Conservation (phyloP, 257 asterid species). For the Nicotiana tomentosiformis region DNA sequence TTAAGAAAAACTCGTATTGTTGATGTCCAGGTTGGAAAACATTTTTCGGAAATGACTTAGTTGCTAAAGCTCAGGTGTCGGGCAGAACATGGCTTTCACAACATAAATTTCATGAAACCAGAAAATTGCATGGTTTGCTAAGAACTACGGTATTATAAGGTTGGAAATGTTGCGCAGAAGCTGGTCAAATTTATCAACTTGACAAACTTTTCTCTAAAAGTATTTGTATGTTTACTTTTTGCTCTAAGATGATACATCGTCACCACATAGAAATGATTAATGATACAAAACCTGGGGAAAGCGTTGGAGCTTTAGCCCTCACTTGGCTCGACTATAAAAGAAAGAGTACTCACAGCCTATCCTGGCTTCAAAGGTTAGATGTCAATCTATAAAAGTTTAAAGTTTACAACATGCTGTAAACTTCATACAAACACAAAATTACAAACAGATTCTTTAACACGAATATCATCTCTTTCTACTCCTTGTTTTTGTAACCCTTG, state of each 20-base stretch:
- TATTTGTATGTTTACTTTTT: background rate
- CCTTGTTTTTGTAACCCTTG: slow-evolving; percentile 43
- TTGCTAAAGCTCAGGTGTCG: background rate
- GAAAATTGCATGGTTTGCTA: background rate
- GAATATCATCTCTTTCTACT: slow-evolving; percentile 42
- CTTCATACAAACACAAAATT: background rate
- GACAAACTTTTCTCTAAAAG: background rate
- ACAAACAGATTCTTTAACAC: background rate
- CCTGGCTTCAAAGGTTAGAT: background rate
- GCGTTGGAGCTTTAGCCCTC: background rate
- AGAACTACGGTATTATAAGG: background rate
- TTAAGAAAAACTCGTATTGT: too few species aligned
- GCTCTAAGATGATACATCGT: background rate
- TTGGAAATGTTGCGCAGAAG: background rate
- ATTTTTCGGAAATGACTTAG: background rate
- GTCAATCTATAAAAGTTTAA: too few species aligned
- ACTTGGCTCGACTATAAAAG: background rate
- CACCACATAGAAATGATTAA: background rate
- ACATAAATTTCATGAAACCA: background rate
- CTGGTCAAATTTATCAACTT: background rate
- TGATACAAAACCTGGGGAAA: slow-evolving; percentile 2
- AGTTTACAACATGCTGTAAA: background rate
- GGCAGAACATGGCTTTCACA: background rate
- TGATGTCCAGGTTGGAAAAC: too few species aligned
- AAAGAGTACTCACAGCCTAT: background rate